These are phyloP conservation scores for Leccinum boreale DNA, from an alignment of 768 basidiomycete genomes.

Conservation along the genomic window DNA sequence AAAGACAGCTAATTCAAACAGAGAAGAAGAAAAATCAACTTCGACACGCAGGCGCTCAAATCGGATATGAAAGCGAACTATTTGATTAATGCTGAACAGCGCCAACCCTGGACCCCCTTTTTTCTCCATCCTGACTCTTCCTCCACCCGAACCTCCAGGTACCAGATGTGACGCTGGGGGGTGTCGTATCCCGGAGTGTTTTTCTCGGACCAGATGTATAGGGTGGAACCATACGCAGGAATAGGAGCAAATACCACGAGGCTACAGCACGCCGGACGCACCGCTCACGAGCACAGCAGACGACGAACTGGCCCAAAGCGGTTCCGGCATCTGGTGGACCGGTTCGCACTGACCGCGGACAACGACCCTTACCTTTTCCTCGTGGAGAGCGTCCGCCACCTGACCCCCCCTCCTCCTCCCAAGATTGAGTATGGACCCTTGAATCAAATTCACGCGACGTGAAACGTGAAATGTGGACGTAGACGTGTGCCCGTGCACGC, in stretches of 20 bases:
- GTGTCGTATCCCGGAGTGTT: slow-evolving; percentile 4
- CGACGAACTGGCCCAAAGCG: not conserved
- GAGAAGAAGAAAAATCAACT: not conserved
- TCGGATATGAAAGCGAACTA: slow-evolving; percentile 2
- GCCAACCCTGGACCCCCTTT: not conserved
- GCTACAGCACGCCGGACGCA: slow-evolving; percentile 16
- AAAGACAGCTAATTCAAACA: slow-evolving; percentile 4
- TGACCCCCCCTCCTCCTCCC: slow-evolving; percentile 2
- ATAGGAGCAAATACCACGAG: slow-evolving; percentile 17
- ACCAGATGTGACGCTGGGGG: not conserved
- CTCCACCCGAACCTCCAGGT: not conserved
- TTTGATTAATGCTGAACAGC: not conserved
- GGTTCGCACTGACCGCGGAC: not conserved
- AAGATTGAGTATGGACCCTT: slow-evolving; percentile 22
- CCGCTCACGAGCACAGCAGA: slow-evolving; percentile 1
- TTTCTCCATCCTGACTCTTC: not conserved
- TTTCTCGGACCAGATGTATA: not conserved
- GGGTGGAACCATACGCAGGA: not conserved
- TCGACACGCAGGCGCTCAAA: not conserved
- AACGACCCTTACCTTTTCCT: not conserved
- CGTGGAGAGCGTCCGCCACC: slow-evolving; percentile 3
- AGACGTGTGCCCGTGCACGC: not conserved
- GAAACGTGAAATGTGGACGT: not conserved
- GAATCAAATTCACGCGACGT: slow-evolving; percentile 26
- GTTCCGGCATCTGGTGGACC: not conserved